phyloP scores from a whole-genome alignment of 2,329 filamentous ascomycete species.

The Aspergillus sp. region DNA sequence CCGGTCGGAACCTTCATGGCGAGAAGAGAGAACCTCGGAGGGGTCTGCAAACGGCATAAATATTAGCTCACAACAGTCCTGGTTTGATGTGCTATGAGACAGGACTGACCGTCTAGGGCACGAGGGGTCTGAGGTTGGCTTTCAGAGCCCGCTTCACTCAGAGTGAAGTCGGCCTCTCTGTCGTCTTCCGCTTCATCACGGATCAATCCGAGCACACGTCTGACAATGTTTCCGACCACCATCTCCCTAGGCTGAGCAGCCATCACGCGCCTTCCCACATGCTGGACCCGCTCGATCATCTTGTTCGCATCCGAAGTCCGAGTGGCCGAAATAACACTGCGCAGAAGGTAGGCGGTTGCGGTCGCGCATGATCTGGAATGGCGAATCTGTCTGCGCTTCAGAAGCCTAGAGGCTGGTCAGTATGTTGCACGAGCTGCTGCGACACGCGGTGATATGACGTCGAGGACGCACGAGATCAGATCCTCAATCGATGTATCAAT shows the following conservation, averaged over 20 bases:
- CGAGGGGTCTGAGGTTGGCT: slow-evolving; percentile 48
- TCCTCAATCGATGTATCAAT: slow-evolving; percentile 82
- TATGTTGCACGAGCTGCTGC: slow-evolving; percentile 6
- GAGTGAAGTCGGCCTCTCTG: slow-evolving; percentile 62
- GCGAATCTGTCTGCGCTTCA: slow-evolving; percentile 87
- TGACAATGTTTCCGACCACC: slow-evolving; percentile 90
- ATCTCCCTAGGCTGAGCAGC: slow-evolving; percentile 87
- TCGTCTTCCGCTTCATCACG: slow-evolving; percentile 87
- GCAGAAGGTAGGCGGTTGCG: slow-evolving; percentile 84
- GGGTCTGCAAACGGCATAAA: slow-evolving; percentile 22
- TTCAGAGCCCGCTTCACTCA: slow-evolving; percentile 63
- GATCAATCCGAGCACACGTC: slow-evolving; percentile 85
- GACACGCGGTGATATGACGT: slow-evolving; percentile 10
- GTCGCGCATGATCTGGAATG: slow-evolving; percentile 87
- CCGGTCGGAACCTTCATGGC: slow-evolving; percentile 35
- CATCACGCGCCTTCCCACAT: slow-evolving; percentile 74
- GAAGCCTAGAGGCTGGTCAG: slow-evolving; percentile 58
- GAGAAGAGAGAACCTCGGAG: slow-evolving; percentile 29
- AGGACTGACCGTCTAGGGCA: slow-evolving; percentile 35
- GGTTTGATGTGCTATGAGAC: not conserved
- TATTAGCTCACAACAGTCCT: not conserved
- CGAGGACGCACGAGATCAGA: slow-evolving; percentile 69
- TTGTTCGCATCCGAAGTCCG: slow-evolving; percentile 75
- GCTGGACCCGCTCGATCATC: slow-evolving; percentile 77
- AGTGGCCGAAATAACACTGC: slow-evolving; percentile 80